Evolutionary conservation across 768 basidiomycete species (phyloP).

Genomic region (Rhizopogon rudus): DNA sequence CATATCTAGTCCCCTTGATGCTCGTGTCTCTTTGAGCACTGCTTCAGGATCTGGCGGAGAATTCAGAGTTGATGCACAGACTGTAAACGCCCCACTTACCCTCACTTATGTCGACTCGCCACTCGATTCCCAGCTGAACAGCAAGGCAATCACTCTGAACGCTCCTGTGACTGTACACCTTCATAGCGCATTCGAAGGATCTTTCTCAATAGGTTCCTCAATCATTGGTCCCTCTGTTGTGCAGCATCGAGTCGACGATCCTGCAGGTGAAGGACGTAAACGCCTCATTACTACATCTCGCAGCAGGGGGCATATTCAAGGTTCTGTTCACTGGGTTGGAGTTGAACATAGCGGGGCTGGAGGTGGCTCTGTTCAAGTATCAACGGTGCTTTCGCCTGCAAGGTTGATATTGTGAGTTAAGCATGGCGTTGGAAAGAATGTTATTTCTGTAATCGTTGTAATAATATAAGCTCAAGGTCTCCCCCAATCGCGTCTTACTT

Average conservation of each 20-base stretch:
- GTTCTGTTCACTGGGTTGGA: conserved; percentile 2
- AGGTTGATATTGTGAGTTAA: background rate
- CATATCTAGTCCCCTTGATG: conserved; percentile 12
- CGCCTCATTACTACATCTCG: background rate
- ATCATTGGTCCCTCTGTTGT: conserved; percentile 7
- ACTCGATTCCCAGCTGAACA: conserved; percentile 25
- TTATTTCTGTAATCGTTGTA: too few relatives aligned
- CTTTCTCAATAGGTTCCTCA: conserved; percentile 22
- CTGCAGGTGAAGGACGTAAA: background rate
- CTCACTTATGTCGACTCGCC: conserved; percentile 30
- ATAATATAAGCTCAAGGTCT: too few relatives aligned
- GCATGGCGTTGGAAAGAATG: background rate
- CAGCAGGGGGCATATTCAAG: background rate
- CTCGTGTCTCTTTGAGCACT: conserved; percentile 8
- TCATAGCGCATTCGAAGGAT: conserved; percentile 35
- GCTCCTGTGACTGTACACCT: conserved; percentile 28
- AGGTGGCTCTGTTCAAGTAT: background rate
- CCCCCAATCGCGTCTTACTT: too few relatives aligned
- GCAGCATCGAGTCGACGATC: background rate
- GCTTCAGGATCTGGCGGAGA: conserved; percentile 16
- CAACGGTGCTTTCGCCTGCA: background rate
- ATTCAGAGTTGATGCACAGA: conserved; percentile 27
- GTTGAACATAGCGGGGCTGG: background rate
- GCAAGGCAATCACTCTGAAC: conserved; percentile 30
- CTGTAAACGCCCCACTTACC: conserved; percentile 29